Evolutionary conservation across 148 eudicot genomes (phyloP).

Genomic region (Rhododendron griersonianum): DNA sequence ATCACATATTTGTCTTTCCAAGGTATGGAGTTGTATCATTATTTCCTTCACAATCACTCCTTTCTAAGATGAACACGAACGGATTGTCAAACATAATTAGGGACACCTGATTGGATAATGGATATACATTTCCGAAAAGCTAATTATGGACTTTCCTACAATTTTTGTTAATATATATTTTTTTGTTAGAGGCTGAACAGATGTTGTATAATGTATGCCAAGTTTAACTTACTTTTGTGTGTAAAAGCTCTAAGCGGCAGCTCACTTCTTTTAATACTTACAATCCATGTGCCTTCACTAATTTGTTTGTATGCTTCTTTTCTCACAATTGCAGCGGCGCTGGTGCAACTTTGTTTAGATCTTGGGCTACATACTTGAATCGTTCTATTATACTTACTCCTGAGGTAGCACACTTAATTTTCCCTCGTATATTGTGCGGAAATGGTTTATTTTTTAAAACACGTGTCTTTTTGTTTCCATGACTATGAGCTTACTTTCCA

Average conservation of each 20-base stretch:
- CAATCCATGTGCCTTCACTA: neutral
- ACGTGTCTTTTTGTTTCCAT: neutral
- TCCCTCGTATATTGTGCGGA: neutral
- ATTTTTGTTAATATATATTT: neutral
- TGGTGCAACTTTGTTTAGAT: constrained; percentile 92
- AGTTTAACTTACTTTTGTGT: neutral
- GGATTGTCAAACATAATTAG: neutral
- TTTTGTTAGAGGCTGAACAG: neutral
- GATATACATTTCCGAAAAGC: neutral
- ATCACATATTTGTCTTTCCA: constrained; percentile 91
- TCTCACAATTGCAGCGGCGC: constrained; percentile 63
- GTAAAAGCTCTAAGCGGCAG: neutral
- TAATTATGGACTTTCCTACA: neutral
- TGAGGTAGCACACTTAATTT: constrained; percentile 45
- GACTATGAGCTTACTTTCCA: neutral
- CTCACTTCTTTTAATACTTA: neutral
- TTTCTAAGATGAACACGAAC: neutral
- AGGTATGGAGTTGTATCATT: constrained; percentile 40
- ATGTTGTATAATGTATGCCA: neutral
- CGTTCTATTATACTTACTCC: constrained; percentile 92
- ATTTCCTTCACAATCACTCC: neutral
- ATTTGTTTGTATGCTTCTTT: neutral
- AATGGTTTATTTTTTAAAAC: neutral
- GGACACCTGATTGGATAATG: neutral
- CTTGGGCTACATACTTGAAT: constrained; percentile 80